phyloP scores from a whole-genome alignment of 441 rosid genomes.

The Syzygium syzygioides region DNA sequence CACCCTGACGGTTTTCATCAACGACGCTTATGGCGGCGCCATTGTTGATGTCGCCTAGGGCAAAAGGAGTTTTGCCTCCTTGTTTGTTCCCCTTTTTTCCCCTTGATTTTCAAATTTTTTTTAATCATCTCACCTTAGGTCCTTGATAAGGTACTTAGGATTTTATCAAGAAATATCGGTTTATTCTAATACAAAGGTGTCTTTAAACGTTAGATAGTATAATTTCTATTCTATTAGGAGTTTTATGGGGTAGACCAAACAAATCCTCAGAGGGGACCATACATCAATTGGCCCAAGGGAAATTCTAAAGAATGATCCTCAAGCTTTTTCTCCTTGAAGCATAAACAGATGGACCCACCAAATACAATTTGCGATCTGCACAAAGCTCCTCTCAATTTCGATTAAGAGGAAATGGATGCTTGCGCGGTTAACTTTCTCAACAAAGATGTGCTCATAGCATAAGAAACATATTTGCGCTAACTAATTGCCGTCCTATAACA shows the following conservation, averaged over 20 bases:
- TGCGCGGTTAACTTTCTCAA: neutral
- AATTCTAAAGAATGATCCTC: neutral
- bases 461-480: neutral
- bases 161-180: neutral
- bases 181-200: neutral
- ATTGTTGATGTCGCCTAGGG: neutral
- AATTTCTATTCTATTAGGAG: neutral
- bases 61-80: neutral
- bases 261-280: neutral
- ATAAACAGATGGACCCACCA: neutral
- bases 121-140: neutral
- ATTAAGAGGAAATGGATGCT: neutral
- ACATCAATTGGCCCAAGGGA: neutral
- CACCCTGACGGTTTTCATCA: neutral
- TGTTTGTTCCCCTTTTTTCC: neutral
- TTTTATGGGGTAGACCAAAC: neutral
- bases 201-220: neutral
- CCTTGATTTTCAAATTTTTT: neutral
- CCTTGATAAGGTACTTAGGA: neutral
- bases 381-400: neutral
- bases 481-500: neutral
- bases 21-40: too few relatives aligned
- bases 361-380: neutral
- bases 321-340: neutral
- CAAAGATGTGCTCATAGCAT: neutral